Evolutionary conservation across 1,139 yeast species (phyloP).

Genomic region (Yamadazyma spencermartinsiae): DNA sequence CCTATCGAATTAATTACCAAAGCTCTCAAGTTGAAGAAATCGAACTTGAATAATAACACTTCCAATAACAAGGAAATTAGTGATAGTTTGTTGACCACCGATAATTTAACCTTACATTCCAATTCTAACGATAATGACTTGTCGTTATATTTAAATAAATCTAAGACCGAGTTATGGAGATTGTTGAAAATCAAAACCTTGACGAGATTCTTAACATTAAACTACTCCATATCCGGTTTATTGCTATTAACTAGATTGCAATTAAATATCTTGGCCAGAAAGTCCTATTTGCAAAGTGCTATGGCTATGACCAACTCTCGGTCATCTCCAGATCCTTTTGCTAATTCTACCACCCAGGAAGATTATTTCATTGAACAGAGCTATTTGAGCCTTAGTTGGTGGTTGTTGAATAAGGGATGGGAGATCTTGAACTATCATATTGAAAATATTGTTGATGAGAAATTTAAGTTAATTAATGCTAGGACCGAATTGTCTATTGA

Average conservation of each 20-base stretch:
- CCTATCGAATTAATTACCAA: conserved; percentile 76
- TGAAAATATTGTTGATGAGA: conserved; percentile 56
- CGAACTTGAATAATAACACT: conserved; percentile 6
- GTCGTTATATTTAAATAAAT: conserved; percentile 36
- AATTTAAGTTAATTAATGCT: conserved; percentile 67
- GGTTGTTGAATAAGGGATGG: conserved; percentile 92
- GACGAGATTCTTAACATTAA: conserved; percentile 69
- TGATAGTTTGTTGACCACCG: conserved; percentile 39
- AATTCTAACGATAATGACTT: conserved; percentile 29
- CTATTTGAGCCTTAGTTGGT: conserved; percentile 88
- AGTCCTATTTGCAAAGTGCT: conserved; percentile 81
- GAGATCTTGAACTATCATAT: conserved; percentile 53
- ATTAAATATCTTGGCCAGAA: conserved; percentile 82
- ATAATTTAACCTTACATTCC: conserved; percentile 38
- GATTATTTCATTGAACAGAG: conserved; percentile 72
- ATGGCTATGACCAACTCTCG: conserved; percentile 56
- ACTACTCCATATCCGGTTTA: conserved; percentile 69
- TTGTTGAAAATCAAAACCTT: conserved; percentile 75
- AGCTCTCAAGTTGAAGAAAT: conserved; percentile 64
- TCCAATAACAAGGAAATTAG: conserved; percentile 20
- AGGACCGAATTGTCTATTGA: conserved; percentile 65
- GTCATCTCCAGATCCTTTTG: conserved; percentile 16
- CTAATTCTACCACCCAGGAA: conserved; percentile 17
- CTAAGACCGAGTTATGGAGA: conserved; percentile 84
- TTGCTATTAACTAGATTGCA: conserved; percentile 80